A percentile compares a stretch with the other conserved stretches of the same genome.
Evolutionary conservation across 2,329 filamentous ascomycete genomes (phyloP).

Genomic region (Parastagonospora nodorum): DNA sequence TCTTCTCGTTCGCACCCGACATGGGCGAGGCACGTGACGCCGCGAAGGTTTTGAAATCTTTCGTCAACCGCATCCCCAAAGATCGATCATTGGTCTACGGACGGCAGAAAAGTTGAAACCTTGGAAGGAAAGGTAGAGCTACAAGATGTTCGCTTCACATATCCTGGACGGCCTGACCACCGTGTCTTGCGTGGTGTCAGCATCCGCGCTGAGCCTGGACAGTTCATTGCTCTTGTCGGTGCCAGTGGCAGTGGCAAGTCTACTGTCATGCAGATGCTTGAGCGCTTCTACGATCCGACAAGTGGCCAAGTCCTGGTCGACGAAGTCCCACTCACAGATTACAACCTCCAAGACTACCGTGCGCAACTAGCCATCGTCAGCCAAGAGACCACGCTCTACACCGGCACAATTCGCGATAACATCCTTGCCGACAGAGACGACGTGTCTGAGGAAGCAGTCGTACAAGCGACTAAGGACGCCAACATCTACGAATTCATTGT

Average conservation of each 20-base stretch:
- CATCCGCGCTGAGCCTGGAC: slow-evolving; percentile 73
- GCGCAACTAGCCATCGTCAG: slow-evolving; percentile 87
- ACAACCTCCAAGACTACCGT: slow-evolving; percentile 84
- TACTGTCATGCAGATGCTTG: slow-evolving; percentile 87
- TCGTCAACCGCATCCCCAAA: slow-evolving; percentile 83
- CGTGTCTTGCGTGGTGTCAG: slow-evolving; percentile 88
- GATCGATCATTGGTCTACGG: slow-evolving; percentile 60
- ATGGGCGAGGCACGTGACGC: slow-evolving; percentile 95
- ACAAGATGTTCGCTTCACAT: slow-evolving; percentile 90
- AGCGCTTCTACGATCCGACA: slow-evolving; percentile 92
- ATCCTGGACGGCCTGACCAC: slow-evolving; percentile 87
- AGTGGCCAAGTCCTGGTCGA: slow-evolving; percentile 82
- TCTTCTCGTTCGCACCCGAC: slow-evolving; percentile 94
- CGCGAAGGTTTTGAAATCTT: slow-evolving; percentile 75
- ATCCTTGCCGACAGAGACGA: slow-evolving; percentile 68
- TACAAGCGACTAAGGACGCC: slow-evolving; percentile 77
- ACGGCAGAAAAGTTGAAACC: slow-evolving; percentile 58
- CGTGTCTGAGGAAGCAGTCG: slow-evolving; percentile 72
- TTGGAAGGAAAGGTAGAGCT: slow-evolving; percentile 77
- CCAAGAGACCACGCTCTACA: slow-evolving; percentile 93
- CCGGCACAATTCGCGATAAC: slow-evolving; percentile 89
- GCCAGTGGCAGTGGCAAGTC: slow-evolving; percentile 93
- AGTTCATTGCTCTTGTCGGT: slow-evolving; percentile 90
- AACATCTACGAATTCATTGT: slow-evolving; percentile 47
- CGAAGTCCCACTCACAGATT: slow-evolving; percentile 75